phyloP scores from a whole-genome alignment of 352 stramenopile genomes.

The Phytophthora megakarya region DNA sequence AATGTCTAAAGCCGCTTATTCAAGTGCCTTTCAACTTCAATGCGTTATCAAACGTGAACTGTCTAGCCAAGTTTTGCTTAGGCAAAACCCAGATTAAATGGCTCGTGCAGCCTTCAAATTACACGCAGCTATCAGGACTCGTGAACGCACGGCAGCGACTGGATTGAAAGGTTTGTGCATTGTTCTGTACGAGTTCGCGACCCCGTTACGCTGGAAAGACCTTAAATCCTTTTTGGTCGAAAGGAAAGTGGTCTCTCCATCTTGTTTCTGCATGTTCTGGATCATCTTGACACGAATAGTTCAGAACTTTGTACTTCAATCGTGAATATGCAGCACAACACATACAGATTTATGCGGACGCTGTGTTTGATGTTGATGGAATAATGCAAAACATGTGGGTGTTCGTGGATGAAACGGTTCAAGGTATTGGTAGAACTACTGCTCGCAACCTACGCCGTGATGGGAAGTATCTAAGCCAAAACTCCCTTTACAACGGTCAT shows the following conservation, averaged over 20 bases:
- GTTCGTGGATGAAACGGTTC: too few relatives aligned
- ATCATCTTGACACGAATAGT: slow-evolving; percentile 4
- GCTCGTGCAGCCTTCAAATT: too few relatives aligned
- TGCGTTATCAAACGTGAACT: too few relatives aligned
- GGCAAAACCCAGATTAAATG: too few relatives aligned
- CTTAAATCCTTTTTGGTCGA: slow-evolving; percentile 5
- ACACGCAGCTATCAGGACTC: too few relatives aligned
- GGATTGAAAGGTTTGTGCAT: slow-evolving; percentile 13
- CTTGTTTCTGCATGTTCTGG: slow-evolving; percentile 11
- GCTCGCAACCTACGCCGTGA: background rate
- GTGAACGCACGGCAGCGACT: too few relatives aligned
- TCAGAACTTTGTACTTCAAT: slow-evolving; percentile 7
- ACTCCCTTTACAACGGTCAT: slow-evolving; percentile 33
- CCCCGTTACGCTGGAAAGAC: slow-evolving; percentile 9
- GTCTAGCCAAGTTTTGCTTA: too few relatives aligned
- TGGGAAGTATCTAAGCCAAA: slow-evolving; percentile 14
- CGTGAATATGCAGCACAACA: background rate
- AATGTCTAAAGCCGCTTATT: too few relatives aligned
- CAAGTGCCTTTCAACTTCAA: too few relatives aligned
- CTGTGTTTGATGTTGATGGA: too few relatives aligned
- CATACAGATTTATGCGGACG: slow-evolving; percentile 12
- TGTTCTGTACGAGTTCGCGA: slow-evolving; percentile 11
- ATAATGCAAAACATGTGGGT: slow-evolving; percentile 5
- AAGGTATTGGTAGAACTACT: slow-evolving; percentile 6
- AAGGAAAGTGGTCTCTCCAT: slow-evolving; percentile 14